These are phyloP conservation scores for Botrytis deweyae DNA, from an alignment of 2,329 filamentous ascomycete species.

Conservation along the genomic window DNA sequence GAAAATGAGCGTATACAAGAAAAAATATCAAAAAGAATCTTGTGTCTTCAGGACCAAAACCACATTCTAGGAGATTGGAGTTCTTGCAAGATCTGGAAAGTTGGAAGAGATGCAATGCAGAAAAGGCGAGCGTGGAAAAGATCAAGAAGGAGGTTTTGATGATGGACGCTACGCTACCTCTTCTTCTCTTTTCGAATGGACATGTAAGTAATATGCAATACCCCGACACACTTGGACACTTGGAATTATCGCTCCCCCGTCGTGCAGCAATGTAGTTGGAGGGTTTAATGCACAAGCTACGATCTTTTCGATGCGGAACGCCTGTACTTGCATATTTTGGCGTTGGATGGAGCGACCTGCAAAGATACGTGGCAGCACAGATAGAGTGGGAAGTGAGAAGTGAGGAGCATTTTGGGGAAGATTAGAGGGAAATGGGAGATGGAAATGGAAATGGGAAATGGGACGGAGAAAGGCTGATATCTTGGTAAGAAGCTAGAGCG, in stretches of 20 bases:
- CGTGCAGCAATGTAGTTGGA: constrained; percentile 25
- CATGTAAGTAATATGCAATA: constrained; percentile 21
- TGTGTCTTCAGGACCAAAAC: background rate
- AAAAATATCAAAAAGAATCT: constrained; percentile 5
- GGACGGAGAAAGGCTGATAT: background rate
- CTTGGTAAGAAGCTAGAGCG: background rate
- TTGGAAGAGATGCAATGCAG: background rate
- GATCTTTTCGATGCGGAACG: constrained; percentile 27
- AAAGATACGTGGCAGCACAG: constrained; percentile 37
- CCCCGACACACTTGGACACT: constrained; percentile 27
- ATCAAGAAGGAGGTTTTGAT: background rate
- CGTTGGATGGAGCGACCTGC: constrained; percentile 29
- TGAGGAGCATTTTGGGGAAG: background rate
- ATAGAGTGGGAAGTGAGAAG: constrained; percentile 1
- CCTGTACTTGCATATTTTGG: constrained; percentile 37
- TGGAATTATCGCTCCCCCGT: constrained; percentile 27
- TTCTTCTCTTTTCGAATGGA: constrained; percentile 13
- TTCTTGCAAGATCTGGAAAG: background rate
- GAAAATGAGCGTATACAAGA: constrained; percentile 20
- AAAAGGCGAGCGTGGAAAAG: constrained; percentile 3
- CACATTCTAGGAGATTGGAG: constrained; percentile 1
- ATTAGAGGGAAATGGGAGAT: background rate
- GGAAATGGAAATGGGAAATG: background rate
- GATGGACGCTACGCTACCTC: background rate
- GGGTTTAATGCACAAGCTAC: constrained; percentile 30